These are phyloP conservation scores for Fusarium xyrophilum DNA, from an alignment of 2,329 filamentous ascomycete genomes.

Conservation along the genomic window DNA sequence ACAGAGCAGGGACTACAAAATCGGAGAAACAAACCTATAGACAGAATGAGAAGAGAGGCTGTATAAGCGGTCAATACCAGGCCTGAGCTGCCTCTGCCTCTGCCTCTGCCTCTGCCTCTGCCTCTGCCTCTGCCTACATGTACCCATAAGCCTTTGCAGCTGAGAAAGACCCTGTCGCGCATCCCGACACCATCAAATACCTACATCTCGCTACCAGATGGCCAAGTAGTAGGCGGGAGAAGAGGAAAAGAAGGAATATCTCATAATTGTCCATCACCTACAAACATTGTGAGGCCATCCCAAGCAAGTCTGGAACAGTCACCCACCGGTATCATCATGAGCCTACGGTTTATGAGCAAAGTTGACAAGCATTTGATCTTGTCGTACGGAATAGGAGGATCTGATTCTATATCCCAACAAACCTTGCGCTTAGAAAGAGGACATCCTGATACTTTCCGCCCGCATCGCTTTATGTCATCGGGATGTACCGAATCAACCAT, in stretches of 20 bases:
- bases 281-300: not conserved
- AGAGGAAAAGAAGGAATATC: not conserved
- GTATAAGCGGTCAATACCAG: slow-evolving; percentile 5
- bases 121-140: slow-evolving; percentile 10
- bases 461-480: not conserved
- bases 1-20: not conserved
- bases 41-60: not conserved
- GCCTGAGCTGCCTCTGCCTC: not conserved
- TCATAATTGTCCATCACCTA: too few relatives aligned
- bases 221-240: not conserved
- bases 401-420: not conserved
- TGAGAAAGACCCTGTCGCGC: slow-evolving; percentile 7
- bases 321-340: not conserved
- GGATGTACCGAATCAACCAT: not conserved
- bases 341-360: not conserved
- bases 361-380: not conserved
- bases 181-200: slow-evolving; percentile 4
- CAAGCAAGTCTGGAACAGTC: not conserved
- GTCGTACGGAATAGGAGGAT: not conserved
- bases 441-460: not conserved
- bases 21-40: not conserved
- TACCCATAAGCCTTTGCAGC: not conserved
- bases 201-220: not conserved
- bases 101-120: slow-evolving; percentile 13
- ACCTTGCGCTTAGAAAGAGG: not conserved